Evolutionary conservation across 1,284 basidiomycete species (phyloP).

Genomic region (Malassezia dermatis): DNA sequence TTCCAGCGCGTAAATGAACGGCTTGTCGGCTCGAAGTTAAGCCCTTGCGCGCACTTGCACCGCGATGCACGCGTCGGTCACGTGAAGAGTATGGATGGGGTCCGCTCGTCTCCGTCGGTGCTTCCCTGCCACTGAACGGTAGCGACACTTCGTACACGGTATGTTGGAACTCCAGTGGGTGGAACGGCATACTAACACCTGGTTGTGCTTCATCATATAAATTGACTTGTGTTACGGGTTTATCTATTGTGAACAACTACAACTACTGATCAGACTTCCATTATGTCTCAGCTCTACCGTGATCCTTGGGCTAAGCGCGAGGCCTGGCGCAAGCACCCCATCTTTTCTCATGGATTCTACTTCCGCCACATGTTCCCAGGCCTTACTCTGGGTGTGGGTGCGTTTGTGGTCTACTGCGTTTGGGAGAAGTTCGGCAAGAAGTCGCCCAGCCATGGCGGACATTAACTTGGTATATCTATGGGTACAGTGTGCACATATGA

Average conservation of each 20-base stretch:
- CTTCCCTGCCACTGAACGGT: neutral
- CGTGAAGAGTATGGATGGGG: neutral
- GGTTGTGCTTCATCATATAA: neutral
- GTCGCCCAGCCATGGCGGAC: neutral
- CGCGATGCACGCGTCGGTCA: neutral
- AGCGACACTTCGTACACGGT: neutral
- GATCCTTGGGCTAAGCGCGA: slow-evolving; percentile 47
- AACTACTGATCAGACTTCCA: neutral
- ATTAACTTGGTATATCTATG: neutral
- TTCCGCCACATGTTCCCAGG: slow-evolving; percentile 44
- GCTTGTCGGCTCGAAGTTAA: neutral
- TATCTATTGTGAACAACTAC: neutral
- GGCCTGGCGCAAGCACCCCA: slow-evolving; percentile 47
- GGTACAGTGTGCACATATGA: neutral
- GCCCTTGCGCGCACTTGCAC: neutral
- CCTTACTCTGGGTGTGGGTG: slow-evolving; percentile 35
- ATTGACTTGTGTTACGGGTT: neutral
- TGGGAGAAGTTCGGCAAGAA: slow-evolving; percentile 12
- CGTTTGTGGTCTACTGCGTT: slow-evolving; percentile 30
- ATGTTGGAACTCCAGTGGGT: neutral
- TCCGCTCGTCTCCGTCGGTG: neutral
- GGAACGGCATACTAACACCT: neutral
- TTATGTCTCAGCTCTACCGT: slow-evolving; percentile 36
- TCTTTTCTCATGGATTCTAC: slow-evolving; percentile 43
- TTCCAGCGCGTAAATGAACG: neutral